Conservation (phyloP, 2,329 filamentous ascomycete species). For the Phyllachora maydis region DNA sequence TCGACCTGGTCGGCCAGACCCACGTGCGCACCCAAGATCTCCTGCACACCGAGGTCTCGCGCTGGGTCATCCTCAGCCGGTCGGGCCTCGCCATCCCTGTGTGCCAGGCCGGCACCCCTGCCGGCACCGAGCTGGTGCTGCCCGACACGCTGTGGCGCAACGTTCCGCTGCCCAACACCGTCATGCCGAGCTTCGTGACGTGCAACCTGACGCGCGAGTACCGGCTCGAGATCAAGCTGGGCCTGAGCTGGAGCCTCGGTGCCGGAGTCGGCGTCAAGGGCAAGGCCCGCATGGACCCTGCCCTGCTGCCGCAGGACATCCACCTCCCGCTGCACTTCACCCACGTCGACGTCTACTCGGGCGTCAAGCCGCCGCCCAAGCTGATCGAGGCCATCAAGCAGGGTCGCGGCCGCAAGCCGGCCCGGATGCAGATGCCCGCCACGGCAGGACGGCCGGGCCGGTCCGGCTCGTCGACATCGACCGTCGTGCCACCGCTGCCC, state of each 20-base stretch:
- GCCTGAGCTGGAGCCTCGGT: conserved; percentile 59
- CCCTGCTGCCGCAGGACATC: conserved; percentile 42
- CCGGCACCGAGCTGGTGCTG: conserved; percentile 47
- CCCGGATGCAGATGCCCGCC: background rate
- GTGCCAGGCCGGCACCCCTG: conserved; percentile 32
- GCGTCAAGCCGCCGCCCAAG: conserved; percentile 60
- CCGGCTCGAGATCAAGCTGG: conserved; percentile 64
- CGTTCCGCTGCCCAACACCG: conserved; percentile 57
- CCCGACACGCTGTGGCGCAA: conserved; percentile 54
- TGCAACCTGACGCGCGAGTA: conserved; percentile 75
- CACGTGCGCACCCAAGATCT: conserved; percentile 62
- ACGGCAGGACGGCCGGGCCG: conserved; percentile 8
- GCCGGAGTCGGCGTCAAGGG: conserved; percentile 31
- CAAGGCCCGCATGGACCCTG: conserved; percentile 8
- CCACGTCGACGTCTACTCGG: conserved; percentile 61
- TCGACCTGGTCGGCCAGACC: conserved; percentile 65
- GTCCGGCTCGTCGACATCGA: background rate
- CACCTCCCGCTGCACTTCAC: conserved; percentile 62
- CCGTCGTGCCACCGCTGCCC: background rate
- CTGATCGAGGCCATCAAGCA: conserved; percentile 41
- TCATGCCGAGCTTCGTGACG: conserved; percentile 70
- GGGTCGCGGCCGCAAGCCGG: conserved; percentile 2
- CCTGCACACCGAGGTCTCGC: conserved; percentile 44
- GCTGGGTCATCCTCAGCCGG: conserved; percentile 56
- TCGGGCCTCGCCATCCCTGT: conserved; percentile 54